Evolutionary conservation across 1,284 basidiomycete species (phyloP).

Genomic region (Cutaneotrichosporon cutaneum): DNA sequence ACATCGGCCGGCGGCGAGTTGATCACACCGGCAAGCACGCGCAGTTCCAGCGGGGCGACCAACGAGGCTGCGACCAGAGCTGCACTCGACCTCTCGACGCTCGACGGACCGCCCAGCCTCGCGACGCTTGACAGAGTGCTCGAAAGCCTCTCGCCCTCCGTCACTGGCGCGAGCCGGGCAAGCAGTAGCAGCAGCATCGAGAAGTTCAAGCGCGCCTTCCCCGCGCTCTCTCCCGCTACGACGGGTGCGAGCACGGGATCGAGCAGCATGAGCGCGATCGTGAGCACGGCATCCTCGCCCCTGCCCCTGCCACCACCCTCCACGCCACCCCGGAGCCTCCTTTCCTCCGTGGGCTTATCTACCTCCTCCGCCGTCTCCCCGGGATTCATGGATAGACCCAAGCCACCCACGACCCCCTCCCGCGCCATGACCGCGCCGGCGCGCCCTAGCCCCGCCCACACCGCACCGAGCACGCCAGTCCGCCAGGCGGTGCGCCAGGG

Average conservation of each 20-base stretch:
- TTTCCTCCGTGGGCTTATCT: background rate
- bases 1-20: background rate
- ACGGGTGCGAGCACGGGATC: no score
- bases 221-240: no score
- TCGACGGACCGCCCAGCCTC: no score
- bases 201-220: no score
- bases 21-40: background rate
- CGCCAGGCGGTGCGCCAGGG: background rate
- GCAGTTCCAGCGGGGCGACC: background rate
- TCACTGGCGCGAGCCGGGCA: no score
- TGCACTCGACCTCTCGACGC: background rate
- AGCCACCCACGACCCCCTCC: background rate
- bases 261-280: no score
- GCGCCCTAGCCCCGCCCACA: background rate
- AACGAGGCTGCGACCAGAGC: background rate
- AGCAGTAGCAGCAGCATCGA: no score
- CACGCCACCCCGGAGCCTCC: background rate
- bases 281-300: no score
- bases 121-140: no score
- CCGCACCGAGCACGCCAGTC: background rate
- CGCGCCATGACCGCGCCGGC: background rate
- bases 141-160: no score
- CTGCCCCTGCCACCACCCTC: no score
- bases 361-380: background rate
- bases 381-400: background rate